Base-by-base conservation (phyloP, 176 grass and related monocot species). In the Secale cereale region DNA sequence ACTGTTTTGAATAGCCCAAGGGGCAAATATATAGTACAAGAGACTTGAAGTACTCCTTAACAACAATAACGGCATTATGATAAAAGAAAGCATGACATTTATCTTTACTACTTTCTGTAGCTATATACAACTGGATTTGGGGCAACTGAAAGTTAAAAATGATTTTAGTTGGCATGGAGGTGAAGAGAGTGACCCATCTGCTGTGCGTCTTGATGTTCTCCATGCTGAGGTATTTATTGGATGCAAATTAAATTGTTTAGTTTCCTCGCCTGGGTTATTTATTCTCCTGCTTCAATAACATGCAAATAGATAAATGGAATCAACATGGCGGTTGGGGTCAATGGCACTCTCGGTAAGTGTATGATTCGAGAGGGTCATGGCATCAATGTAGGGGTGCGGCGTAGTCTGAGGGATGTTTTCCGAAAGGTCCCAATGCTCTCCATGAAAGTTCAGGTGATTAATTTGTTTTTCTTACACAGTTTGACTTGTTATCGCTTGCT, bases 101-200 rank as follows among this genome's bases (percentile, higher is more conserved):
- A 87, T 32, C 7, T 54, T 74, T 26, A 78, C 33, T 61, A 46
- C 54, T 82, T 82, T 32, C 43, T 98, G 80, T 84, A 98, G 96
- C 83, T 98, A 91, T 87, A 98, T 98, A 89, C 93, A 98, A 89
- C 88, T 98, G 85, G 96, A 98, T 91, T 89, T 98, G 59, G 96
- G 96, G 46, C 89, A 95, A 81, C 71, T 98, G 17, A 93, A 95
- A 82, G 83, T 98, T 67, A 84, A 59, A 50, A 98, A 98, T 78
- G 87, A 73, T 81, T 94, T 95, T 88, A 92, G 87, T 81, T 98
- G 96, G 96, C 91, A 94, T 81, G 96, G 96, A 61, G 85, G 82
- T 85, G 92, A 98, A 87, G 93, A 98, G 60, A 94, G 39, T 57
- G 91, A 98, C 82, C 91, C 91, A 56, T 87, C 96, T 79, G 86